Percentiles rank a stretch among this genome's conserved stretches.
Conservation (phyloP, 371 early-diverging fungal species). For the Entomophthora muscae region DNA sequence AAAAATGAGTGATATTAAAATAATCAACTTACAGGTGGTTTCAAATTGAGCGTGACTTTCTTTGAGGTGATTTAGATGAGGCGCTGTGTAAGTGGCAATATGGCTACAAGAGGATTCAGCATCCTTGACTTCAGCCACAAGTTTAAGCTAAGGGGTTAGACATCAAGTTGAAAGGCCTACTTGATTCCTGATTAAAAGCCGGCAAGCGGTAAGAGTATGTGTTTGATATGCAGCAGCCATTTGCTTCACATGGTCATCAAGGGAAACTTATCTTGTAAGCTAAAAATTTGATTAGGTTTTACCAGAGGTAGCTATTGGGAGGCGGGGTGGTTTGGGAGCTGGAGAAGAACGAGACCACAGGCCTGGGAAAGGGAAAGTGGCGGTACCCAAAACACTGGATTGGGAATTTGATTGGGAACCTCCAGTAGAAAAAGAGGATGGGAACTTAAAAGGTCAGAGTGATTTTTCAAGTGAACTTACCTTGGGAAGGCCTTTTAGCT, state of each 20-base stretch:
- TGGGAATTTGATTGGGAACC: too few species aligned
- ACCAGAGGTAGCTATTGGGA: too few species aligned
- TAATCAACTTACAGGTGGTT: background rate
- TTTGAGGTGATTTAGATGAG: background rate
- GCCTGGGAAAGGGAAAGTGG: background rate
- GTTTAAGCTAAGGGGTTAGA: background rate
- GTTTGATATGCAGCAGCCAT: background rate
- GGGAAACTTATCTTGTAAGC: background rate
- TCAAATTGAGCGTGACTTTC: constrained; percentile 1
- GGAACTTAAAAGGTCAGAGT: background rate
- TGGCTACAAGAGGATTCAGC: background rate
- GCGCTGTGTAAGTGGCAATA: background rate
- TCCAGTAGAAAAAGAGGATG: background rate
- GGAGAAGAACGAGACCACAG: background rate
- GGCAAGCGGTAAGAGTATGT: background rate
- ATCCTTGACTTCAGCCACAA: background rate
- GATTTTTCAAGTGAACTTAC: background rate
- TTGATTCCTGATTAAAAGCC: background rate
- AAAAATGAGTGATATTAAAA: background rate
- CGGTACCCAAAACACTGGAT: background rate
- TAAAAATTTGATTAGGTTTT: too few species aligned
- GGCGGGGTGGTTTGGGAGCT: background rate
- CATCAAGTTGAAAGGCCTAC: background rate
- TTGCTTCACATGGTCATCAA: background rate
- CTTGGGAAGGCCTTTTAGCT: constrained; percentile 1